Base-by-base conservation (phyloP, 1,139 yeast genomes). In the Saccharomyces pastorianus region DNA sequence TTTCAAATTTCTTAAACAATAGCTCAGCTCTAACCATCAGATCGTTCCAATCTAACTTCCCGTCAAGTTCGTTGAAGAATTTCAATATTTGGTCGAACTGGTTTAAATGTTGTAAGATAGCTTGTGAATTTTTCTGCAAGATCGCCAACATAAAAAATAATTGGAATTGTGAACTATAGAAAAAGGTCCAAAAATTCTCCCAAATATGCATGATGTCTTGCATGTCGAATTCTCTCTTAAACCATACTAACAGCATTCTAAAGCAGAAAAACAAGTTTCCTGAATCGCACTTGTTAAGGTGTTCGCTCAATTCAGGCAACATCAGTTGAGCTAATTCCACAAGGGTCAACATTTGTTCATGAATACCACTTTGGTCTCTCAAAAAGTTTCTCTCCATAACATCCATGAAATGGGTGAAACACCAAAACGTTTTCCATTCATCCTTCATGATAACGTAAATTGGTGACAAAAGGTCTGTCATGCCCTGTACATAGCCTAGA, bases 401-500 rank as follows among this genome's bases (percentile, higher is more conserved):
- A 51, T 88, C 90, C 99, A 95, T 93, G 62, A 89, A 88, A 50
- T 84, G 81, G 20, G 82, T 77, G 73, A 93, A 93, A 17, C 93
- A 85, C 95, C 96, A 90, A 68, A 93, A 93, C 2, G 96, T 77
- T 32, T 89, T 66, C 0, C 84, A 76, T 62, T 91, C 97, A 68
- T 91, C 96, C 64, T 83, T 83, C 47, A 88, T 73, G 6, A 83
- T 79, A 47, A 83, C 87, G 67, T 90, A 95, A 5, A 93, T 71
- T 0, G 98, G 98, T 0, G 96, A 85, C 46, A 95, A 74, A 53
- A 93, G 74, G 69, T 93, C 99, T 7, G 95, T 84, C 99, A 93
- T 93, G 1, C 99, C 99, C 71, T 93, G 99, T 23, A 93, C 96
- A 66, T 93, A 93, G 0, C 99, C 99, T 62, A 95, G 73, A 60